phyloP scores from a whole-genome alignment of 176 grass and related monocot species.

The Eleusine indica region DNA sequence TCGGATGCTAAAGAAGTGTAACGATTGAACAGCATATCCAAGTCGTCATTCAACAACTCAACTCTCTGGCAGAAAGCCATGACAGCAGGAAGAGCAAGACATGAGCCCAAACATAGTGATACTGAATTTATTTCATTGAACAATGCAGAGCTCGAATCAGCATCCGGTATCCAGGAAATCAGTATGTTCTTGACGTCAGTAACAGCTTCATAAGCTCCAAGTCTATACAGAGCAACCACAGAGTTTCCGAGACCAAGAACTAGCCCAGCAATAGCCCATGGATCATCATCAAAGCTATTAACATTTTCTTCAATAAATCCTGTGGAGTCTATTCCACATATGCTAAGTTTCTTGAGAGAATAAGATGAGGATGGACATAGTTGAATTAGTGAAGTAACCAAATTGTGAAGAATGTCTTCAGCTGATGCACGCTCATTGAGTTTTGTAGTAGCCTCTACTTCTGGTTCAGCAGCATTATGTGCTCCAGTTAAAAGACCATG shows the following conservation, averaged over 20 bases:
- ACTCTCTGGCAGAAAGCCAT: slow-evolving; percentile 83
- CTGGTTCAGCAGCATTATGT: slow-evolving; percentile 46
- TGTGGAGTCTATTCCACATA: slow-evolving; percentile 43
- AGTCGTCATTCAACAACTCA: slow-evolving; percentile 68
- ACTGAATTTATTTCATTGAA: slow-evolving; percentile 57
- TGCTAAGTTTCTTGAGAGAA: slow-evolving; percentile 64
- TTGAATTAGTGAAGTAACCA: slow-evolving; percentile 53
- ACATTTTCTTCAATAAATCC: slow-evolving; percentile 52
- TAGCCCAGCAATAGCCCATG: slow-evolving; percentile 82
- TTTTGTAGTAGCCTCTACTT: slow-evolving; percentile 50
- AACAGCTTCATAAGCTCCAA: slow-evolving; percentile 70
- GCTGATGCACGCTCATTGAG: slow-evolving; percentile 58
- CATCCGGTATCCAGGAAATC: slow-evolving; percentile 74
- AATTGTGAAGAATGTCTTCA: slow-evolving; percentile 60
- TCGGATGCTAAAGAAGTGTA: slow-evolving; percentile 74
- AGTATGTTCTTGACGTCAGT: slow-evolving; percentile 79
- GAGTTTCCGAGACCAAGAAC: slow-evolving; percentile 76
- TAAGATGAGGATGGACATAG: slow-evolving; percentile 60
- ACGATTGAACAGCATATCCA: slow-evolving; percentile 67
- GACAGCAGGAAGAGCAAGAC: slow-evolving; percentile 75
- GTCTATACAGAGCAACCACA: slow-evolving; percentile 68
- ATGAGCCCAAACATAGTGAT: slow-evolving; percentile 75
- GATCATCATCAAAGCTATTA: slow-evolving; percentile 72
- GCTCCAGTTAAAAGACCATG: slow-evolving; percentile 64
- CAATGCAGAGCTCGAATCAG: slow-evolving; percentile 39